A percentile compares a stretch with the other conserved stretches of the same genome.
Conservation (phyloP, 2,329 filamentous ascomycete genomes). For the Colletotrichum somersetense region DNA sequence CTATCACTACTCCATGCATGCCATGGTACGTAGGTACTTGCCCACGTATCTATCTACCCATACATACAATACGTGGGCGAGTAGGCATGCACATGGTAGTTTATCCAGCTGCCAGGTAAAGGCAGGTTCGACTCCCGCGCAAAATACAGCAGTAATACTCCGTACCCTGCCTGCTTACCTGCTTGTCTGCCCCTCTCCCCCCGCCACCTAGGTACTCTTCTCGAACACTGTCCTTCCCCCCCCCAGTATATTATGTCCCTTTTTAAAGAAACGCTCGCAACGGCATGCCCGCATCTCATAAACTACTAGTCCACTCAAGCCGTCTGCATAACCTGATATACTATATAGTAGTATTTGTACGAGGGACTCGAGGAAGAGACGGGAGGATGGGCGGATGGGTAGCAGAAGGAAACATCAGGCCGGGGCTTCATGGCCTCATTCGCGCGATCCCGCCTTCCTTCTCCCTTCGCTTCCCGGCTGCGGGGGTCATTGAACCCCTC, state of each 20-base stretch:
- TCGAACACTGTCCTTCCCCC: neutral
- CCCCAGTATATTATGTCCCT: neutral
- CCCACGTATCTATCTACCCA: too few species aligned
- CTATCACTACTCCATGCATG: too few species aligned
- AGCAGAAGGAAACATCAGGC: neutral
- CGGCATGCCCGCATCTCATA: neutral
- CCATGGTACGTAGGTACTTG: too few species aligned
- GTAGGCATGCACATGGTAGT: neutral
- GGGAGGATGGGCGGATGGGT: neutral
- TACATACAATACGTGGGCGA: too few species aligned
- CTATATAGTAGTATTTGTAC: neutral
- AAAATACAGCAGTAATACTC: neutral
- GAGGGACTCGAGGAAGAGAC: neutral
- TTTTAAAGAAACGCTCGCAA: neutral
- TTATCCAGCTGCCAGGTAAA: conserved; percentile 8
- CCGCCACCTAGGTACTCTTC: neutral
- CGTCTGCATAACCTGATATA: neutral
- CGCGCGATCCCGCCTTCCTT: neutral
- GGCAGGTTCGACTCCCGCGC: neutral
- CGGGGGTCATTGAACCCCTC: neutral
- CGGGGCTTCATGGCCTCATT: conserved; percentile 1
- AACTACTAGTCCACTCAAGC: neutral
- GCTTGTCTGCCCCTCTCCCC: too few species aligned
- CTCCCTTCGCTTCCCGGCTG: conserved; percentile 5
- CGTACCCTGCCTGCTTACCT: too few species aligned